These are phyloP conservation scores for Pythium biforme DNA, from an alignment of 352 stramenopile species.

Conservation along the genomic window DNA sequence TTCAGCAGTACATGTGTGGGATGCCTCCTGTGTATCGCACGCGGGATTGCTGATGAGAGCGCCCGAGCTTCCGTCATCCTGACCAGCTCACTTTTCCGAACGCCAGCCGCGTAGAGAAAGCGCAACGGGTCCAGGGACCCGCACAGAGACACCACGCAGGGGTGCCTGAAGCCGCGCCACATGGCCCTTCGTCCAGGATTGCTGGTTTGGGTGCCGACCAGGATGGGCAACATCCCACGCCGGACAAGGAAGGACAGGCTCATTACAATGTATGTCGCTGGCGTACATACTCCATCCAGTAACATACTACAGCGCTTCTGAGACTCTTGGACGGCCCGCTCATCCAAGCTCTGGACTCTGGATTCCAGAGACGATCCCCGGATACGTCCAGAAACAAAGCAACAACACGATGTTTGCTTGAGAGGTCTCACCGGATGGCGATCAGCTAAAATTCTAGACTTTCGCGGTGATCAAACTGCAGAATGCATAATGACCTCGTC, in stretches of 20 bases:
- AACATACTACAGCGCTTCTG: no score
- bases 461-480: no score
- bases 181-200: slow-evolving; percentile 6
- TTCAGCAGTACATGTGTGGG: background rate
- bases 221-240: background rate
- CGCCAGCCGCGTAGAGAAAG: background rate
- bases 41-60: slow-evolving; percentile 6
- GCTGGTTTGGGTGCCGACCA: background rate
- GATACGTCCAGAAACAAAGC: background rate
- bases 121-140: background rate
- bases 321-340: no score
- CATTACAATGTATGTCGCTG: background rate
- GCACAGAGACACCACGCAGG: slow-evolving; percentile 12
- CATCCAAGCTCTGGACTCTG: no score
- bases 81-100: background rate
- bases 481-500: no score
- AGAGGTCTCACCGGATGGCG: background rate
- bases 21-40: background rate
- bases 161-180: slow-evolving; percentile 6
- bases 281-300: no score
- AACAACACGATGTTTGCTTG: background rate
- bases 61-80: background rate
- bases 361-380: no score
- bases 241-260: background rate
- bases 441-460: no score